A percentile compares a stretch with the other conserved stretches of the same genome.
Conservation (phyloP, 257 asterid species). For the Mitragyna speciosa region DNA sequence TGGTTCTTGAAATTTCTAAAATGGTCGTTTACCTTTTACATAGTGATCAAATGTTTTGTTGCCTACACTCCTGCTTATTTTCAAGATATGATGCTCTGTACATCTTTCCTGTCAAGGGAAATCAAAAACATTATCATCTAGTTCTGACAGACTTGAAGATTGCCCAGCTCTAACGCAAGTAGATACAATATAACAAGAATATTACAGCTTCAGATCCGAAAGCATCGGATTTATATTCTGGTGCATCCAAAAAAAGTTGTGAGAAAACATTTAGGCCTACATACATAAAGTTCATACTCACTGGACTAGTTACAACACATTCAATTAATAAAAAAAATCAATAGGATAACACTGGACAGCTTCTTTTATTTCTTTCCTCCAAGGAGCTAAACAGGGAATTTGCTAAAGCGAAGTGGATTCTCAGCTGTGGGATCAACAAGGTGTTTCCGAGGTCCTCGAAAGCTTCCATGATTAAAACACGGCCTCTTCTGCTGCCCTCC, state of each 20-base stretch:
- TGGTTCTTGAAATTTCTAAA: background rate
- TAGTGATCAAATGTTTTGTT: background rate
- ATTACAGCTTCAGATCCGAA: background rate
- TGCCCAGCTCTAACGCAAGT: background rate
- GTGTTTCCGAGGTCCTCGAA: slow-evolving; percentile 47
- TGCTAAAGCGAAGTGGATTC: slow-evolving; percentile 33
- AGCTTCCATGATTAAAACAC: slow-evolving; percentile 66
- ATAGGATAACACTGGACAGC: background rate
- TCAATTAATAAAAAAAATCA: background rate
- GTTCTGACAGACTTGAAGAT: background rate
- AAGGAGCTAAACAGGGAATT: slow-evolving; percentile 38
- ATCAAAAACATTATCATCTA: background rate
- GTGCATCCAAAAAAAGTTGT: background rate
- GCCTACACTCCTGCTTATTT: background rate
- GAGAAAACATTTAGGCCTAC: background rate
- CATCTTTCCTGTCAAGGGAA: background rate
- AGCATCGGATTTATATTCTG: background rate
- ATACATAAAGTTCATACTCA: background rate
- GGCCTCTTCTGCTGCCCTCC: slow-evolving; percentile 42
- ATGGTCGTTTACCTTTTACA: background rate
- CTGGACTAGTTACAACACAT: background rate
- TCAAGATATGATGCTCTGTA: background rate
- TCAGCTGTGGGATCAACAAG: slow-evolving; percentile 40
- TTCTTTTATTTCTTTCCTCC: background rate
- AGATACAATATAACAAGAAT: background rate